phyloP scores from a whole-genome alignment of 208 protist genomes.

The Crithidia bombi region DNA sequence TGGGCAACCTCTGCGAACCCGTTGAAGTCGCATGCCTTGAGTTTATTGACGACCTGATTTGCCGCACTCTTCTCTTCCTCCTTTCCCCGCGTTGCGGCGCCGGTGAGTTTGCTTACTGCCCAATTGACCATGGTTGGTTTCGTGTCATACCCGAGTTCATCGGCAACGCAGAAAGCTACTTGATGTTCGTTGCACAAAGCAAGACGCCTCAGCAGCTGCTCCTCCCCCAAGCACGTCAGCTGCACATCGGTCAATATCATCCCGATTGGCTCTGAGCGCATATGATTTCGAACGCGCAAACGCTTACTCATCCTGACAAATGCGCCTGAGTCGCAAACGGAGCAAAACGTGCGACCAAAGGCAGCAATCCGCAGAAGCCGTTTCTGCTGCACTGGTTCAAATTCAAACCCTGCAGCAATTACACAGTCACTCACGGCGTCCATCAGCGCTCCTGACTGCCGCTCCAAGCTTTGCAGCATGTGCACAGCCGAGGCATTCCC shows the following conservation, averaged over 20 bases:
- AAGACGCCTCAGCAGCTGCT: slow-evolving; percentile 79
- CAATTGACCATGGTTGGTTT: slow-evolving; percentile 92
- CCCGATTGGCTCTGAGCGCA: slow-evolving; percentile 59
- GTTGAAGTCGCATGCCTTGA: slow-evolving; percentile 46
- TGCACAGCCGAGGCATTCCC: slow-evolving; percentile 69
- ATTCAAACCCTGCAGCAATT: slow-evolving; percentile 84
- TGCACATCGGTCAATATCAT: slow-evolving; percentile 92
- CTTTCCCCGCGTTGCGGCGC: slow-evolving; percentile 11
- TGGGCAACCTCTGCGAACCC: slow-evolving; percentile 68
- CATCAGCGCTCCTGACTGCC: slow-evolving; percentile 45
- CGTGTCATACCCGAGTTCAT: slow-evolving; percentile 63
- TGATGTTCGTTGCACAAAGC: slow-evolving; percentile 82
- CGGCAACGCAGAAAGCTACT: slow-evolving; percentile 81
- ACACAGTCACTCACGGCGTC: slow-evolving; percentile 92
- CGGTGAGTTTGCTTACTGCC: slow-evolving; percentile 90
- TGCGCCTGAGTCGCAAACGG: slow-evolving; percentile 71
- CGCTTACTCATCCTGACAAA: slow-evolving; percentile 84
- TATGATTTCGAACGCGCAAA: slow-evolving; percentile 92
- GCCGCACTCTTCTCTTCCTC: slow-evolving; percentile 43
- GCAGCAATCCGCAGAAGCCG: slow-evolving; percentile 89
- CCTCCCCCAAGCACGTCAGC: slow-evolving; percentile 61
- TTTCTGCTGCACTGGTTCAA: slow-evolving; percentile 77
- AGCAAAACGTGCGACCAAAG: slow-evolving; percentile 94
- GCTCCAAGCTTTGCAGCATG: slow-evolving; percentile 73
- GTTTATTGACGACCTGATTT: slow-evolving; percentile 51